Conservation (phyloP, 2,329 filamentous ascomycete species). For the Colletotrichum sojae region DNA sequence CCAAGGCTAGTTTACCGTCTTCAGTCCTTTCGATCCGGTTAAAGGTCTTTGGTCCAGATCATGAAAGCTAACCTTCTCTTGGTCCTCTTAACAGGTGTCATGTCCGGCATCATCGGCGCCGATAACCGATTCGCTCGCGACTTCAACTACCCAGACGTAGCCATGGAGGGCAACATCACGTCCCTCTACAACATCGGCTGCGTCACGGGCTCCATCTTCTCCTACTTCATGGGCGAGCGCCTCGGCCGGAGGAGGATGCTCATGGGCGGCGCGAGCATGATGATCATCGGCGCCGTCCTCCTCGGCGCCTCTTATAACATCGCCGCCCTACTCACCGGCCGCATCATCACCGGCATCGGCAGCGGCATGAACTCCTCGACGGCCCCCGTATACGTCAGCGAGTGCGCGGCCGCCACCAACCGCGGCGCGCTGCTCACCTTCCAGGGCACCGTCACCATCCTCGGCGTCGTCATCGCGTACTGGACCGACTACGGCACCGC, state of each 20-base stretch:
- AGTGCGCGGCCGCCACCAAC: constrained; percentile 54
- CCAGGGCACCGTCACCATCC: constrained; percentile 61
- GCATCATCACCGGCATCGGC: constrained; percentile 61
- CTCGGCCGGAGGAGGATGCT: too few species aligned
- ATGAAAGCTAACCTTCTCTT: background rate
- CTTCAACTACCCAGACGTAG: constrained; percentile 53
- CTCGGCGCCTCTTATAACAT: constrained; percentile 33
- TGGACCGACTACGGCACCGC: constrained; percentile 51
- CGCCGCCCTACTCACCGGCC: constrained; percentile 59
- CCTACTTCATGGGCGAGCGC: constrained; percentile 48
- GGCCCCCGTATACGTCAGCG: constrained; percentile 54
- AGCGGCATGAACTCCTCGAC: constrained; percentile 57
- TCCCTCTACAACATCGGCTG: constrained; percentile 49
- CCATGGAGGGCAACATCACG: constrained; percentile 54
- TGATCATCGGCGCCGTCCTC: constrained; percentile 37
- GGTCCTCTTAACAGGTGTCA: constrained; percentile 40
- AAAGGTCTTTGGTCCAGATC: background rate
- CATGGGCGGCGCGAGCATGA: too few species aligned
- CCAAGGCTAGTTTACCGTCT: constrained; percentile 1
- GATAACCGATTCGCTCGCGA: constrained; percentile 56
- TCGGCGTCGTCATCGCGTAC: constrained; percentile 60
- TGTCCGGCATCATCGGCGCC: constrained; percentile 52
- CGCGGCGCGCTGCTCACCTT: constrained; percentile 66
- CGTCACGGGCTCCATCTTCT: constrained; percentile 48
- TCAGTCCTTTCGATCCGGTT: background rate